phyloP scores from a whole-genome alignment of 805 yeast species.

The Nematodospora valgi region DNA sequence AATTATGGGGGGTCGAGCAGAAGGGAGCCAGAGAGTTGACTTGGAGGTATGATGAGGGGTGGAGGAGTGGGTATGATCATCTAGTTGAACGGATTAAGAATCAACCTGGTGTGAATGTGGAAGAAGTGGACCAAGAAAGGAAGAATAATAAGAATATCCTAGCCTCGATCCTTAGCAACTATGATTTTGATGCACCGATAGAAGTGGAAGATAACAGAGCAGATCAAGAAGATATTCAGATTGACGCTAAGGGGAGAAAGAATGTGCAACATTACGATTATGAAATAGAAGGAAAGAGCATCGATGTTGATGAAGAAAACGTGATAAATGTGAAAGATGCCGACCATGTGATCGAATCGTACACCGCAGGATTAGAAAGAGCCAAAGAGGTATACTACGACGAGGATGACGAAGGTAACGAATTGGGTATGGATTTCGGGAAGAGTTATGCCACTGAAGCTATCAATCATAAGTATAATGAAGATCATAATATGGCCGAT shows the following conservation, averaged over 20 bases:
- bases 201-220: conserved; percentile 29
- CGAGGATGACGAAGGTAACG: conserved; percentile 42
- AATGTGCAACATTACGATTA: conserved; percentile 30
- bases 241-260: conserved; percentile 36
- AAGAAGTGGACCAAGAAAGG: conserved; percentile 18
- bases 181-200: conserved; percentile 36
- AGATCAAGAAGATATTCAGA: conserved; percentile 30
- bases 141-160: conserved; percentile 26
- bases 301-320: conserved; percentile 20
- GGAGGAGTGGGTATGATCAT: conserved; percentile 81
- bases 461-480: conserved; percentile 21
- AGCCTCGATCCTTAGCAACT: conserved; percentile 29
- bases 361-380: conserved; percentile 19
- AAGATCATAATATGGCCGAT: conserved; percentile 17
- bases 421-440: conserved; percentile 31
- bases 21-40: conserved; percentile 60
- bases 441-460: conserved; percentile 26
- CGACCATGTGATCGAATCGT: conserved; percentile 15
- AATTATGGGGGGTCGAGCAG: conserved; percentile 89
- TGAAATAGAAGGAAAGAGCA: conserved; percentile 27
- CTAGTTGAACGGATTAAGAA: conserved; percentile 52
- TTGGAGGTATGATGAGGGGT: conserved; percentile 57
- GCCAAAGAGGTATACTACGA: conserved; percentile 31
- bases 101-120: conserved; percentile 4
- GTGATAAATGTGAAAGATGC: conserved; percentile 13